These are phyloP conservation scores for Mycosphaerelloides madeirae DNA, from an alignment of 2,329 filamentous ascomycete genomes.

Conservation along the genomic window DNA sequence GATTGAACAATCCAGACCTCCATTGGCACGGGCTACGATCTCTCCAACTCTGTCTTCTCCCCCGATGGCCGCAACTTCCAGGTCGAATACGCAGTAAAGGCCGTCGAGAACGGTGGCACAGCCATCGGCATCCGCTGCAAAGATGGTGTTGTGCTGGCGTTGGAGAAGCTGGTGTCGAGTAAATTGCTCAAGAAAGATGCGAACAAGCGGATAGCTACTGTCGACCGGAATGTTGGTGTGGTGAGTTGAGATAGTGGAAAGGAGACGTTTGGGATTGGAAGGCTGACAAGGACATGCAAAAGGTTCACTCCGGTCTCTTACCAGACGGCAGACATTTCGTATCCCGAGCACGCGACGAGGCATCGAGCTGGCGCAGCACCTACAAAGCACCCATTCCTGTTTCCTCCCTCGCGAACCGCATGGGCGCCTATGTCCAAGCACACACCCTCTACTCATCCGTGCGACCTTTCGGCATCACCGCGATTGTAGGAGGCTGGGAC, in stretches of 20 bases:
- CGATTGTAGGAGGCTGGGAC: constrained; percentile 91
- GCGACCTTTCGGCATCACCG: constrained; percentile 91
- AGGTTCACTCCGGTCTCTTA: constrained; percentile 92
- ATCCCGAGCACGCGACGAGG: constrained; percentile 89
- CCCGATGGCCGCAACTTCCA: constrained; percentile 99
- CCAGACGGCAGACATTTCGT: constrained; percentile 95
- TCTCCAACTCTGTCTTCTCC: constrained; percentile 99
- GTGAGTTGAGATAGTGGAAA: constrained; percentile 51
- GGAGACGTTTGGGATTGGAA: neutral
- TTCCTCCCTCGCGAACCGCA: constrained; percentile 79
- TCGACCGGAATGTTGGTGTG: constrained; percentile 89
- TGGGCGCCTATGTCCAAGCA: constrained; percentile 93
- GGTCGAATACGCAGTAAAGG: constrained; percentile 96
- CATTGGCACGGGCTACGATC: constrained; percentile 99
- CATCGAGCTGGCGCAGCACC: constrained; percentile 80
- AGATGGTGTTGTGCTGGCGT: constrained; percentile 90
- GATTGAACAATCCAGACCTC: constrained; percentile 65
- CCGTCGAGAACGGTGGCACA: constrained; percentile 95
- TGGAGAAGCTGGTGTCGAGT: constrained; percentile 93
- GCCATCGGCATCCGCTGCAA: constrained; percentile 95
- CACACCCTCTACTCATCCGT: constrained; percentile 98
- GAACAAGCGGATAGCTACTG: constrained; percentile 94
- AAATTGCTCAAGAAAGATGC: constrained; percentile 92
- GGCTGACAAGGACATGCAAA: constrained; percentile 10
- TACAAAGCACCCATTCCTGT: constrained; percentile 95